Base-by-base conservation (phyloP, 345 rosid genomes). In the Euclidium syriacum region DNA sequence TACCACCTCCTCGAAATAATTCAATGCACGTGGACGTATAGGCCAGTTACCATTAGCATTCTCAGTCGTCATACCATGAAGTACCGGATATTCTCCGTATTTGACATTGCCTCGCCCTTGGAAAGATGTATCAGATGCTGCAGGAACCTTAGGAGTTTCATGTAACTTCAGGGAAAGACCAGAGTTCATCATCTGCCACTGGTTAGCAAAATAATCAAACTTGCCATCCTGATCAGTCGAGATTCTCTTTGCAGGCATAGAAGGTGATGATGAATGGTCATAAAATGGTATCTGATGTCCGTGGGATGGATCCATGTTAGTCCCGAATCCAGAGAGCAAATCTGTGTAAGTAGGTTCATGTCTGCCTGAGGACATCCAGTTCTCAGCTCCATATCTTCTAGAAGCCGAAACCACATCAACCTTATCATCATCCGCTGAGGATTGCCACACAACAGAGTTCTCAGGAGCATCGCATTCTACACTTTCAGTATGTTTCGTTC, bases 291-390 rank as follows among this genome's bases (percentile, higher is more conserved):
- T 48, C 60, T 56, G 41, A 34, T 73, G 77, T n/a, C 78, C 71
- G 27, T 24, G 68, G 52, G 85, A 52, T 39, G 77, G 54, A 59
- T 77, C 80, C 19, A 73, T 41, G 60, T 71, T 79, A 41, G 61
- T 23, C 10, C 88, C 86, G 25, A 82, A 79, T 26, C 88, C 88
- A 0, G 90, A 80, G 16, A 86, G 88, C 59, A 86, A 60, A 68
- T 86, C 90, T 0, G 95, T 66, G 24, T 67, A 86, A 49, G 80
- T 68, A 30, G 80, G 77, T 32, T 76, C 90, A 23, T 73, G 85
- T 75, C 83, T 77, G 49, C 74, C 76, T 5, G 78, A 43, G 15
- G 75, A 23, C 69, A 73, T 60, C 86, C 79, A 74, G 73, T 58
- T 81, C 32, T 85, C 94, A 11, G 79, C 62, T 54, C 73, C 79